A percentile compares a stretch with the other conserved stretches of the same genome.
Evolutionary conservation across 371 early-diverging fungal species (phyloP).

Genomic region (Dichotomocladium elegans): DNA sequence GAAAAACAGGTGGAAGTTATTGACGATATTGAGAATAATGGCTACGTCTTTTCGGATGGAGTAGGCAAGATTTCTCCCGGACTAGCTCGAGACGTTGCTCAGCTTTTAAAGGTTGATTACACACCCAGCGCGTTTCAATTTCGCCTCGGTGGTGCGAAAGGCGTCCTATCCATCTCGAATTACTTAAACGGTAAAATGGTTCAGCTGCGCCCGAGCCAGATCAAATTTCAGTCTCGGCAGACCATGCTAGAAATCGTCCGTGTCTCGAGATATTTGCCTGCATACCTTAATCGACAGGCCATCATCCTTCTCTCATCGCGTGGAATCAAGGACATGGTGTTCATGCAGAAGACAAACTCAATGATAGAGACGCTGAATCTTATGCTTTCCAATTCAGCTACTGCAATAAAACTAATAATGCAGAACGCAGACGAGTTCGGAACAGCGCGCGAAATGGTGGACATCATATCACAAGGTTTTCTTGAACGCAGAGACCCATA

Average conservation of each 20-base stretch:
- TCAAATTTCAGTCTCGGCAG: slow-evolving; percentile 64
- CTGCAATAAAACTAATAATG: slow-evolving; percentile 45
- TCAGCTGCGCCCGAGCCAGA: slow-evolving; percentile 64
- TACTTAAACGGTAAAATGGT: slow-evolving; percentile 22
- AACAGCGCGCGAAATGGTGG: slow-evolving; percentile 41
- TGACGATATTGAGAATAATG: slow-evolving; percentile 53
- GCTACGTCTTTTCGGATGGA: slow-evolving; percentile 79
- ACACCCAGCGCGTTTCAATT: slow-evolving; percentile 79
- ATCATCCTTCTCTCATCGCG: slow-evolving; percentile 65
- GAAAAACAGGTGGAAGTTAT: slow-evolving; percentile 40
- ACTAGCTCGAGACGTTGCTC: slow-evolving; percentile 53
- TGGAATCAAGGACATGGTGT: slow-evolving; percentile 57
- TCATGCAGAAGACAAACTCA: slow-evolving; percentile 45
- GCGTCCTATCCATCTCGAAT: slow-evolving; percentile 50
- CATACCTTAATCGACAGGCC: slow-evolving; percentile 72
- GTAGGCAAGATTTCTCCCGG: slow-evolving; percentile 66
- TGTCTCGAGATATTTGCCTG: slow-evolving; percentile 49
- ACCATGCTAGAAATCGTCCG: slow-evolving; percentile 61
- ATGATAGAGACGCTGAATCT: slow-evolving; percentile 41
- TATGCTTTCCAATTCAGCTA: slow-evolving; percentile 35
- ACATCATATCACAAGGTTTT: slow-evolving; percentile 60
- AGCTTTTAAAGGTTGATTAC: slow-evolving; percentile 40
- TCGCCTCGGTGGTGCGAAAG: slow-evolving; percentile 81
- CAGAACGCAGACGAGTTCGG: slow-evolving; percentile 58
- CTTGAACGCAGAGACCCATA: slow-evolving; percentile 51